Base-by-base conservation (phyloP, 805 yeast species). In the Kluyveromyces wickerhamii region DNA sequence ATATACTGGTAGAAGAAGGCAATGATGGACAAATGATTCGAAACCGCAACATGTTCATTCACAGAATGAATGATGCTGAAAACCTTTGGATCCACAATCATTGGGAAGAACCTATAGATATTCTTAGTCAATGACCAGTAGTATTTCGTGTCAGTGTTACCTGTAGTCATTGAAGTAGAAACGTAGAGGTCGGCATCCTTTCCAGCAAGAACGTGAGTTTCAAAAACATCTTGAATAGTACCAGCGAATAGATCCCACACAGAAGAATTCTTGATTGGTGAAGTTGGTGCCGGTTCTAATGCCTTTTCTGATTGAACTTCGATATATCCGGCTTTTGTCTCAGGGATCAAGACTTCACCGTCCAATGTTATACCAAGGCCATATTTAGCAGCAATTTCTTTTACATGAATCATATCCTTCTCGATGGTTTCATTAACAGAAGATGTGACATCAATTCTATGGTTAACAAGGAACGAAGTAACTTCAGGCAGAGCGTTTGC, bases 401-500 rank as follows among this genome's bases (percentile, higher is more conserved):
- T 32, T 9, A 69, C 67, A 24, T 66, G 56, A 0, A 37, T 36
- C 5, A 57, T 23, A 24, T 71, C 59, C 33, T 60, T 63, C 15
- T 64, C 62, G 12, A 60, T 45, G 4, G 67, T 69, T 13, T 62
- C 67, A 4, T 61, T 56, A 1, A 70, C 63, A 15, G 67, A 58
- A 11, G 77, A 67, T 41, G 76, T 85, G 29, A 75, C 59, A 13
- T 74, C 69, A 36, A 82, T 65, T 49, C 94, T 66, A 48, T 79
- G 80, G 57, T 84, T 81, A 28, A 79, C 64, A 22, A 67, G 50
- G 27, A 76, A 62, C 20, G 59, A 54, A 3, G 72, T 72, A 17
- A 64, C 56, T 51, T 82, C 89, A 2, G 94, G 94, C 30, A 83
- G 60, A 1, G 92, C 87, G 49, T 83, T 83, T 17, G 78, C 67